Conservation (phyloP, 2,329 filamentous ascomycete species). For the Macrophomina phaseolina region DNA sequence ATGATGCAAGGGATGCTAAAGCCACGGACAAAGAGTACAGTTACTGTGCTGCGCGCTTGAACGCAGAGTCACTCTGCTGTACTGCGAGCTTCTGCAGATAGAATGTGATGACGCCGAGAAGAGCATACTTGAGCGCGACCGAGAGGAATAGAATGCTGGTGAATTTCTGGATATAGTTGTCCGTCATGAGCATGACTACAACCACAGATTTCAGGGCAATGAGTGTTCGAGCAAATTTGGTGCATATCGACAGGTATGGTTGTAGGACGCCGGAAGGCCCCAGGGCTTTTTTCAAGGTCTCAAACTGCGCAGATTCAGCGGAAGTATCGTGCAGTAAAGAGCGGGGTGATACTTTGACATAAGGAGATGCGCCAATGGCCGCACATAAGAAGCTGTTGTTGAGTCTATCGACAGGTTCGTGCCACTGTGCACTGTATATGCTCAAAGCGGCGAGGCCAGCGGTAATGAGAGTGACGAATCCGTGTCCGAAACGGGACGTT, state of each 20-base stretch:
- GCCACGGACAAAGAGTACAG: too few relatives aligned
- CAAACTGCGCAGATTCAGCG: background rate
- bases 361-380: background rate
- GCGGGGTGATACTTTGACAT: background rate
- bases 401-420: background rate
- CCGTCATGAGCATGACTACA: too few relatives aligned
- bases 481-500: background rate
- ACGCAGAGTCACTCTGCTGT: too few relatives aligned
- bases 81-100: too few relatives aligned
- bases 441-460: background rate
- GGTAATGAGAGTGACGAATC: background rate
- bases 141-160: too few relatives aligned
- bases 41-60: too few relatives aligned
- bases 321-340: background rate
- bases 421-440: background rate
- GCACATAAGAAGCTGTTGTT: background rate
- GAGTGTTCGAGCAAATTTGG: background rate
- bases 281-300: background rate
- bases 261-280: background rate
- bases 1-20: too few relatives aligned
- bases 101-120: too few relatives aligned
- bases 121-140: too few relatives aligned
- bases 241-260: background rate
- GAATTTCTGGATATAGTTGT: too few relatives aligned
- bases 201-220: too few relatives aligned